phyloP scores from a whole-genome alignment of 1,284 basidiomycete genomes.

The Microbotryum scabiosae region DNA sequence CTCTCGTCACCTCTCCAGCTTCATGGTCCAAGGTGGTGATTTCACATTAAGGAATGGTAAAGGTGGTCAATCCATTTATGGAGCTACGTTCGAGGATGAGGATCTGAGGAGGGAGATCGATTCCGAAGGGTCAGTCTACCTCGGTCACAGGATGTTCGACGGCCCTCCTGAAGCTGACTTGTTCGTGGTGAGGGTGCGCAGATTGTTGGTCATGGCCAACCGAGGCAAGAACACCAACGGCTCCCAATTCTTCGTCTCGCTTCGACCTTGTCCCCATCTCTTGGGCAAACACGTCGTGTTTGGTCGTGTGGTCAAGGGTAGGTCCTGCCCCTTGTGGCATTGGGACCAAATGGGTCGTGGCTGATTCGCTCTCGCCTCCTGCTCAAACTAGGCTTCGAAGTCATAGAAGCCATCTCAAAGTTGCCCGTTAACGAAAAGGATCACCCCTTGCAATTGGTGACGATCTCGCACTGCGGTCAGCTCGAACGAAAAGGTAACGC shows the following conservation, averaged over 20 bases:
- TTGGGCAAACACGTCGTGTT: slow-evolving; percentile 46
- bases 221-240: slow-evolving; percentile 52
- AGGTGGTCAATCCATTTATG: slow-evolving; percentile 57
- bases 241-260: slow-evolving; percentile 74
- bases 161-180: not conserved
- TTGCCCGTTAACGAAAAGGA: slow-evolving; percentile 43
- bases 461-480: slow-evolving; percentile 74
- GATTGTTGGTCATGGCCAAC: slow-evolving; percentile 22
- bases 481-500: slow-evolving; percentile 49
- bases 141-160: not conserved
- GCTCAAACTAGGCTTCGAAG: slow-evolving; percentile 38
- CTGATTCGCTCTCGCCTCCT: not conserved
- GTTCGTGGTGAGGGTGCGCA: not conserved
- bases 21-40: slow-evolving; percentile 61
- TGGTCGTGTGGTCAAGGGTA: slow-evolving; percentile 45
- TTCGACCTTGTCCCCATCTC: slow-evolving; percentile 51
- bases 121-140: slow-evolving; percentile 45
- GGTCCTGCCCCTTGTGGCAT: slow-evolving; percentile 8
- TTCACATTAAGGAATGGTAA: slow-evolving; percentile 32
- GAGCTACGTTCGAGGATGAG: slow-evolving; percentile 64
- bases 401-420: slow-evolving; percentile 44
- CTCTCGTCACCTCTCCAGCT: slow-evolving; percentile 44
- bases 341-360: not conserved
- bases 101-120: slow-evolving; percentile 60
- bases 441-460: slow-evolving; percentile 59